Evolutionary conservation across 2,329 filamentous ascomycete genomes (phyloP).

Genomic region (Xylariaceae sp.): DNA sequence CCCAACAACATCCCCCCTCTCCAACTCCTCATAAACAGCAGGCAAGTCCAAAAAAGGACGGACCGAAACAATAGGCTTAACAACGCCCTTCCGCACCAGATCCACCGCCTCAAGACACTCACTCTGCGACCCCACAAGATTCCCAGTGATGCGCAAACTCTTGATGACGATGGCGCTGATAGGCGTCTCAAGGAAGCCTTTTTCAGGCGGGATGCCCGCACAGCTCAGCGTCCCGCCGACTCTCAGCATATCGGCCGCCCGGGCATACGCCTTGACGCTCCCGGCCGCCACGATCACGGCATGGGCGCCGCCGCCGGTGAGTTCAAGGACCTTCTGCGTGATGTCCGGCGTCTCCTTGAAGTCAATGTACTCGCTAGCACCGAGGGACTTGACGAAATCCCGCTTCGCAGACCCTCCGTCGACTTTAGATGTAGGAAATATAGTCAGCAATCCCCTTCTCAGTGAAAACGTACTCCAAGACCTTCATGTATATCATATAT

Average conservation of each 20-base stretch:
- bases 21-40: conserved; percentile 41
- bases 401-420: conserved; percentile 38
- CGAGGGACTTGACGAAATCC: conserved; percentile 38
- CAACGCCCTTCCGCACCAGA: conserved; percentile 38
- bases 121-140: conserved; percentile 41
- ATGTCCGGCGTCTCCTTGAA: conserved; percentile 35
- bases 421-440: conserved; percentile 20
- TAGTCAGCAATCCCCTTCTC: not conserved
- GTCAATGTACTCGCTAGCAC: conserved; percentile 40
- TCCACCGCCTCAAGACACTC: conserved; percentile 45
- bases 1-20: conserved; percentile 41
- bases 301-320: conserved; percentile 39
- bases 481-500: no score
- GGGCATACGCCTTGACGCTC: conserved; percentile 38
- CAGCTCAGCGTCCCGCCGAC: conserved; percentile 42
- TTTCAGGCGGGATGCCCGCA: conserved; percentile 41
- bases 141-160: conserved; percentile 41
- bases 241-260: conserved; percentile 42
- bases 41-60: conserved; percentile 41
- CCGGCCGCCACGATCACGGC: conserved; percentile 42
- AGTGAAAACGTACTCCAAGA: no score
- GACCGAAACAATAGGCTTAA: conserved; percentile 40
- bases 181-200: conserved; percentile 37
- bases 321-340: conserved; percentile 33
- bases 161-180: conserved; percentile 44